Percentiles rank a stretch among this genome's conserved stretches.
phyloP scores from a whole-genome alignment of 305 asterid species.

The Fraxinus velutina region DNA sequence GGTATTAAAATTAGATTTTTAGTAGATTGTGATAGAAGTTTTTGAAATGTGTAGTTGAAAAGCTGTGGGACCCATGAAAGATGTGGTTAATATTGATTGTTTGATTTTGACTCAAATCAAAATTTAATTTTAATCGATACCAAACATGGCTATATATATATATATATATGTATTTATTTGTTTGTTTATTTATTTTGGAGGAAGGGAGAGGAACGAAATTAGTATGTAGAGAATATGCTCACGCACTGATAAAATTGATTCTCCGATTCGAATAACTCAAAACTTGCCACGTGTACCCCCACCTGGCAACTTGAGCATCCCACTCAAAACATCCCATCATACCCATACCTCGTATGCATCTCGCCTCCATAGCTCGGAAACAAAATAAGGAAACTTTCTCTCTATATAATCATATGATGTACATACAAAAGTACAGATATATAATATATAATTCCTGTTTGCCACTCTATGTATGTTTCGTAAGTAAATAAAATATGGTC shows the following conservation, averaged over 20 bases:
- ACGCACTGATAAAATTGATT: not conserved
- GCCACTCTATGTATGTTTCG: not conserved
- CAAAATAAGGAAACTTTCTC: not conserved
- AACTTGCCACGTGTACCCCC: not conserved
- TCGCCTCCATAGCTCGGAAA: not conserved
- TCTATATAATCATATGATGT: not conserved
- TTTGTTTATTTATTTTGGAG: not conserved
- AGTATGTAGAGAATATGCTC: not conserved
- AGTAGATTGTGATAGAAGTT: too few relatives aligned
- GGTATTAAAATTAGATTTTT: too few relatives aligned
- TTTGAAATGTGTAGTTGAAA: too few relatives aligned
- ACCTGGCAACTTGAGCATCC: not conserved
- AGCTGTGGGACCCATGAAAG: too few relatives aligned
- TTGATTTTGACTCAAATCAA: too few relatives aligned
- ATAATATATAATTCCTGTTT: not conserved
- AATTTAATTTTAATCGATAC: too few relatives aligned
- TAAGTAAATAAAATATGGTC: not conserved
- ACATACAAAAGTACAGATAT: not conserved
- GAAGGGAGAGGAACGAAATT: not conserved
- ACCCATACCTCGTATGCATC: not conserved
- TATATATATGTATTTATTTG: too few relatives aligned
- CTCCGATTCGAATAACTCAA: not conserved
- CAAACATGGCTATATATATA: too few relatives aligned
- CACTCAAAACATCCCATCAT: not conserved
- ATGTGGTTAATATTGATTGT: too few relatives aligned